These are phyloP conservation scores for Colletotrichum gloeosporioides DNA, from an alignment of 2,329 filamentous ascomycete genomes.

Conservation along the genomic window DNA sequence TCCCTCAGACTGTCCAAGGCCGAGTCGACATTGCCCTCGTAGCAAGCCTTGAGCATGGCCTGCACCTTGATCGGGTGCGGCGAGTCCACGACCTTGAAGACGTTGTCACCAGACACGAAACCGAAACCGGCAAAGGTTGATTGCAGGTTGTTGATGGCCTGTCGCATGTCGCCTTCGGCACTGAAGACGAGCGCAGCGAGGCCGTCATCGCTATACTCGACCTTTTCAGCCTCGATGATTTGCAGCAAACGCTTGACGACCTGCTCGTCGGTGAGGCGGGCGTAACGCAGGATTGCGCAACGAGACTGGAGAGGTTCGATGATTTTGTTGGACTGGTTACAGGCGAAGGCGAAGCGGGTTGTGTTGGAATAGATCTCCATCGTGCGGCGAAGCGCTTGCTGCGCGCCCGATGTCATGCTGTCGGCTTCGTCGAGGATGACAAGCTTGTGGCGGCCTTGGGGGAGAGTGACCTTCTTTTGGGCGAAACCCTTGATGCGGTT, in stretches of 20 bases:
- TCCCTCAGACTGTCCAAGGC: constrained; percentile 88
- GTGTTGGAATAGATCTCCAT: constrained; percentile 99
- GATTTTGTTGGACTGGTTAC: constrained; percentile 99
- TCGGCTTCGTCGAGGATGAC: constrained; percentile 98
- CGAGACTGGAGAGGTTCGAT: constrained; percentile 98
- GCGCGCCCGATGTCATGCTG: constrained; percentile 95
- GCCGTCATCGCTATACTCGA: constrained; percentile 91
- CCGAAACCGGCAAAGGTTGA: constrained; percentile 93
- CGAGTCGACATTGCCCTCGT: constrained; percentile 87
- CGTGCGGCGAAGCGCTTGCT: constrained; percentile 91
- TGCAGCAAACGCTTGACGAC: constrained; percentile 90
- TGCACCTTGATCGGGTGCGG: constrained; percentile 98
- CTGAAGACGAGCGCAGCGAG: constrained; percentile 96
- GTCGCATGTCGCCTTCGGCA: constrained; percentile 97
- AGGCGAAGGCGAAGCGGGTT: constrained; percentile 96
- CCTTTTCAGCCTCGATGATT: constrained; percentile 90
- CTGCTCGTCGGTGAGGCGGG: constrained; percentile 89
- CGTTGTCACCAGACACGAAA: constrained; percentile 96
- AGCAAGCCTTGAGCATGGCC: constrained; percentile 97
- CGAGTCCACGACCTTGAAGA: constrained; percentile 96
- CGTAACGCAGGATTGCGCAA: constrained; percentile 94
- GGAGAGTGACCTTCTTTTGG: constrained; percentile 97
- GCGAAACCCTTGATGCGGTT: constrained; percentile 98
- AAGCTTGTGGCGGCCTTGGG: constrained; percentile 88
- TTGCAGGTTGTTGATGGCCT: constrained; percentile 98